phyloP scores from a whole-genome alignment of 2,329 filamentous ascomycete genomes.

The Calonectria hawksworthii region DNA sequence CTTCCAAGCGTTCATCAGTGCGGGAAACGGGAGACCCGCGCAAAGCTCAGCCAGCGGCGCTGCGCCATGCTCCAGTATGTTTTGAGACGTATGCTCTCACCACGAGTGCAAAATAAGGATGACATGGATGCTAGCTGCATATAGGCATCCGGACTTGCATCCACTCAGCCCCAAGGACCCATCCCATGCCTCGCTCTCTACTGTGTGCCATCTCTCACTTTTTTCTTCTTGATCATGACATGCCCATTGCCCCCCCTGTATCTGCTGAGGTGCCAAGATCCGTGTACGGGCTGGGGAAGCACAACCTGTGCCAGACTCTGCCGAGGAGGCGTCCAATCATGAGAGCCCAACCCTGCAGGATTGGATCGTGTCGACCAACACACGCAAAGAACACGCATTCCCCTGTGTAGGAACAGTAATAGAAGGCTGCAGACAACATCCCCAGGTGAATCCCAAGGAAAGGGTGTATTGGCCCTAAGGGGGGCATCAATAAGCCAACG shows the following conservation, averaged over 20 bases:
- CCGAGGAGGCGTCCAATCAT: slow-evolving; percentile 42
- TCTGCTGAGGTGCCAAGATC: slow-evolving; percentile 18
- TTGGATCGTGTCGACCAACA: slow-evolving; percentile 10
- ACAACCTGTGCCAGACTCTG: slow-evolving; percentile 26
- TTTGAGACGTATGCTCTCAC: neutral
- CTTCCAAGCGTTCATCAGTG: slow-evolving; percentile 1
- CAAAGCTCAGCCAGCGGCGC: slow-evolving; percentile 12
- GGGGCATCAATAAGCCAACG: neutral
- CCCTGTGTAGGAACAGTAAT: slow-evolving; percentile 14
- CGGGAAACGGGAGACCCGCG: neutral
- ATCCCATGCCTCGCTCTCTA: neutral
- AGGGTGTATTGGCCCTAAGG: too few species aligned
- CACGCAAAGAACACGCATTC: neutral
- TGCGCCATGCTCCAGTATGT: neutral
- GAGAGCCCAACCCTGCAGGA: neutral
- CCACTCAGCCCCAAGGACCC: neutral
- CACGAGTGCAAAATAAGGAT: neutral
- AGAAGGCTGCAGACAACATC: neutral
- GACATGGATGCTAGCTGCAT: slow-evolving; percentile 14
- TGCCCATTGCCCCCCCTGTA: neutral
- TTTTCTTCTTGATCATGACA: neutral
- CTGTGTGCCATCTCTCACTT: neutral
- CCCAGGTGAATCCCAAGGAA: neutral
- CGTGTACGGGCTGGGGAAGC: slow-evolving; percentile 25
- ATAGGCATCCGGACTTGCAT: neutral